phyloP scores from a whole-genome alignment of 495 filamentous ascomycete genomes.

The Podospora pseudoanserina region DNA sequence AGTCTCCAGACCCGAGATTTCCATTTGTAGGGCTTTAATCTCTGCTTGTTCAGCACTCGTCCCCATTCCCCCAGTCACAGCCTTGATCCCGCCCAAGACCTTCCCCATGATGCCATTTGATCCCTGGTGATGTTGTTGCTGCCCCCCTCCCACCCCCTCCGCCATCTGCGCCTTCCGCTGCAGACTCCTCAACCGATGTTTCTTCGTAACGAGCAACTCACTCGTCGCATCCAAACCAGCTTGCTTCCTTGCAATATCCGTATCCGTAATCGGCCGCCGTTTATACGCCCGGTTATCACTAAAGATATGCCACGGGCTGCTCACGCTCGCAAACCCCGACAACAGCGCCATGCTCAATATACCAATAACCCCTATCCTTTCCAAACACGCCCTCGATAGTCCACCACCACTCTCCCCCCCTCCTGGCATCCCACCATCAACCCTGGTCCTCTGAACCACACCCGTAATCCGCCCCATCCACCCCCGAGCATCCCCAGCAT shows the following conservation, averaged over 20 bases:
- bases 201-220: conserved; percentile 69
- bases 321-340: conserved; percentile 78
- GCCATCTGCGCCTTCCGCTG: conserved; percentile 54
- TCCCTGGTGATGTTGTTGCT: conserved; percentile 7
- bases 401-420: conserved; percentile 38
- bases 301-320: conserved; percentile 77
- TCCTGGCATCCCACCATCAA: background rate
- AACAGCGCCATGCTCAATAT: conserved; percentile 78
- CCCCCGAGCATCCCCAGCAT: background rate
- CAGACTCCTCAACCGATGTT: conserved; percentile 60
- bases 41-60: conserved; percentile 59
- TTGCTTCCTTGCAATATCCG: conserved; percentile 67
- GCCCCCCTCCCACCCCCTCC: conserved; percentile 25
- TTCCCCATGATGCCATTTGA: conserved; percentile 62
- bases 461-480: conserved; percentile 4
- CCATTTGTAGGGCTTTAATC: conserved; percentile 61
- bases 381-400: conserved; percentile 68
- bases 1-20: conserved; percentile 71
- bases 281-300: conserved; percentile 46
- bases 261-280: conserved; percentile 58
- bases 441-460: conserved; percentile 5
- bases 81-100: conserved; percentile 52
- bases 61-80: conserved; percentile 55
- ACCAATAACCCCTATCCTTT: conserved; percentile 74
- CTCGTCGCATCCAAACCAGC: conserved; percentile 69